Conservation (phyloP, 2,329 filamentous ascomycete genomes). For the Parastagonospora nodorum region DNA sequence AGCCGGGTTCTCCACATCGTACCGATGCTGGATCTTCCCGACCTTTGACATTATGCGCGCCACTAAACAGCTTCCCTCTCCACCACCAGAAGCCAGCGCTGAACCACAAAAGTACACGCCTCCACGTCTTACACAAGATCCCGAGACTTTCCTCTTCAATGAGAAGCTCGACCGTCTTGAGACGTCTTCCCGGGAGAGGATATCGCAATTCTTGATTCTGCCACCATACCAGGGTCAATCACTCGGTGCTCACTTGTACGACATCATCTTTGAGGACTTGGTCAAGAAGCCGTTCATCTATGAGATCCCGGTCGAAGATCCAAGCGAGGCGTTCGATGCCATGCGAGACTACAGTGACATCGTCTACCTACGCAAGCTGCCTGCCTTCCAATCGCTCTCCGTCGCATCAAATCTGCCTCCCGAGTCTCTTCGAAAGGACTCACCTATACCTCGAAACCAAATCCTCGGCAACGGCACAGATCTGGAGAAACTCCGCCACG, state of each 20-base stretch:
- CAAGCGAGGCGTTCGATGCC: constrained; percentile 83
- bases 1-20: constrained; percentile 87
- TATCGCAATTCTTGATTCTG: constrained; percentile 92
- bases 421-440: constrained; percentile 58
- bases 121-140: constrained; percentile 32
- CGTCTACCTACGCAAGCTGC: constrained; percentile 62
- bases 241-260: constrained; percentile 80
- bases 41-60: constrained; percentile 49
- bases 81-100: constrained; percentile 35
- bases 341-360: constrained; percentile 78
- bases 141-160: constrained; percentile 36
- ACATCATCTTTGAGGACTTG: constrained; percentile 73
- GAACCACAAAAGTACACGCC: constrained; percentile 49
- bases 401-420: constrained; percentile 56
- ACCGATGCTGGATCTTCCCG: constrained; percentile 76
- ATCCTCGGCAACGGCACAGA: constrained; percentile 63
- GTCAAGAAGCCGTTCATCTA: constrained; percentile 69
- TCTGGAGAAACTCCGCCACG: constrained; percentile 61
- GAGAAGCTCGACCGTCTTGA: constrained; percentile 55
- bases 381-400: constrained; percentile 62
- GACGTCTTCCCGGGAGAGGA: constrained; percentile 77
- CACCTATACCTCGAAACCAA: constrained; percentile 55
- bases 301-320: constrained; percentile 93
- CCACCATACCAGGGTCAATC: constrained; percentile 84
- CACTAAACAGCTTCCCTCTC: constrained; percentile 40